Evolutionary conservation across 768 basidiomycete species (phyloP).

Genomic region (Podaxis rugospora): DNA sequence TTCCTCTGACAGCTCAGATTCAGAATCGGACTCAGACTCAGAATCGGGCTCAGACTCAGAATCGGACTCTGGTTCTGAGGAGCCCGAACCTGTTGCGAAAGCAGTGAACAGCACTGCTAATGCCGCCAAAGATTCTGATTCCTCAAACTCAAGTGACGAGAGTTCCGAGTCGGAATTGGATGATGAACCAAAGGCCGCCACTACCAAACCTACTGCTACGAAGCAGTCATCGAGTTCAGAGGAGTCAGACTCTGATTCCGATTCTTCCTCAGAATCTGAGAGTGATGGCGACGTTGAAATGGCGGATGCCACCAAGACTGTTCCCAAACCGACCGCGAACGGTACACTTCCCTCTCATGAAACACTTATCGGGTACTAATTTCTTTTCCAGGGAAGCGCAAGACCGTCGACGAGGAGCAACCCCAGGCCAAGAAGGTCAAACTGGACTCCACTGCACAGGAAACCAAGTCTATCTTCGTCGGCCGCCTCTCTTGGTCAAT

Average conservation of each 20-base stretch:
- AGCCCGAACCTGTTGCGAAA: conserved; percentile 16
- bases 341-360: conserved; percentile 24
- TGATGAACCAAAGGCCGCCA: conserved; percentile 18
- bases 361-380: neutral
- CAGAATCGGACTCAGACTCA: conserved; percentile 10
- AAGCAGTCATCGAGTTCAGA: conserved; percentile 12
- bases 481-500: conserved; percentile 95
- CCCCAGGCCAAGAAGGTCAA: conserved; percentile 81
- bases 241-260: conserved; percentile 18
- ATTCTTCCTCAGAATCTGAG: conserved; percentile 25
- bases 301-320: conserved; percentile 36
- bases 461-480: conserved; percentile 79
- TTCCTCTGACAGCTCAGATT: neutral
- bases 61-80: conserved; percentile 19
- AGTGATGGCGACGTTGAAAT: conserved; percentile 58
- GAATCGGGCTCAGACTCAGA: too few species aligned
- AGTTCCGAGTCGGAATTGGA: conserved; percentile 24
- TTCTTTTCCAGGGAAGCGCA: conserved; percentile 61
- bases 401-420: conserved; percentile 61
- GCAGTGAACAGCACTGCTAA: conserved; percentile 15
- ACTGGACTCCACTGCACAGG: conserved; percentile 46
- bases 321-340: conserved; percentile 23
- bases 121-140: conserved; percentile 20
- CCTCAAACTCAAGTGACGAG: conserved; percentile 21
- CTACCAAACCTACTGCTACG: conserved; percentile 22